Evolutionary conservation across 129 eudicot species (phyloP).

Genomic region (Flaveria ramosissima): DNA sequence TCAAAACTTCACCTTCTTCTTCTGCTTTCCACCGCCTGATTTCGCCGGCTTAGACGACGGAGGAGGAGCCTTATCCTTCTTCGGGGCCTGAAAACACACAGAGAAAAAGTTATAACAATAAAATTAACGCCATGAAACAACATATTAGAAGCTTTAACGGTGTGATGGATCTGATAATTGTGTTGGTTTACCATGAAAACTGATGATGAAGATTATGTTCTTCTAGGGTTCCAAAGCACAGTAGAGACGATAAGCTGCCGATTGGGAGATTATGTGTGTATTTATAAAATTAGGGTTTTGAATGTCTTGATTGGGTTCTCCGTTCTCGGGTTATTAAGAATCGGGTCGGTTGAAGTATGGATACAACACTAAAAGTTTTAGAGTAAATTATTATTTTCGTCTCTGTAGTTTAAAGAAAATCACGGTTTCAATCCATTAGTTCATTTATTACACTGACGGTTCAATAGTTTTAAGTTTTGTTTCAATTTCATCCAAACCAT

Average conservation of each 20-base stretch:
- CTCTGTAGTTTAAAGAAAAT: no score
- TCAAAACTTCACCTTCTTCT: constrained; percentile 64
- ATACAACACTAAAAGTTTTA: background rate
- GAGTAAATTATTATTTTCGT: no score
- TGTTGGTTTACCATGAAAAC: constrained; percentile 33
- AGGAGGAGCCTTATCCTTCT: constrained; percentile 81
- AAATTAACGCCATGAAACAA: background rate
- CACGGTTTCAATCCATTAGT: no score
- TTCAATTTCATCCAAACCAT: no score
- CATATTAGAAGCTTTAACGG: background rate
- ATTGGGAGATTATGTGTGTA: background rate
- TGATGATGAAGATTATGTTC: constrained; percentile 9
- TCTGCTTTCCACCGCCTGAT: constrained; percentile 89
- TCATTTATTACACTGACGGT: no score
- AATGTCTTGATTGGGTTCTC: background rate
- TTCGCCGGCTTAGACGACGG: constrained; percentile 91
- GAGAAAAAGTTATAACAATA: background rate
- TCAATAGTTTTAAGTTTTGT: no score
- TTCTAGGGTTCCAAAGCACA: constrained; percentile 16
- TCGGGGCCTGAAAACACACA: constrained; percentile 53
- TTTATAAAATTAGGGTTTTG: constrained; percentile 37
- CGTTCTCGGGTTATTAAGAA: constrained; percentile 9
- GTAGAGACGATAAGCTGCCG: constrained; percentile 15
- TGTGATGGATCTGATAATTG: background rate
- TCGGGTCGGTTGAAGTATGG: constrained; percentile 15